These are phyloP conservation scores for Pisolithus orientalis DNA, from an alignment of 768 basidiomycete species.

Conservation along the genomic window DNA sequence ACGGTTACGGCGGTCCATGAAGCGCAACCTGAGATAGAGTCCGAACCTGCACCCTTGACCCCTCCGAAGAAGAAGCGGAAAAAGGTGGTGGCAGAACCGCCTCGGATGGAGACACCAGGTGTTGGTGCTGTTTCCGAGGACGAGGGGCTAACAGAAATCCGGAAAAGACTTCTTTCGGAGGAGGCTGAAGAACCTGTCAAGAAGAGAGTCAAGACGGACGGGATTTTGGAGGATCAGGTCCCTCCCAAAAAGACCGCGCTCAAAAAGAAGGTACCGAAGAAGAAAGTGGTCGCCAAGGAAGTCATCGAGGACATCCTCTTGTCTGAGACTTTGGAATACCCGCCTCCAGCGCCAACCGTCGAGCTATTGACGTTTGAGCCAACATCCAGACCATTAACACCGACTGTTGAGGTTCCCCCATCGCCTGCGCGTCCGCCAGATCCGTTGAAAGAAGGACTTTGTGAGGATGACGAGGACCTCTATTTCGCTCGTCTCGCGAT, in stretches of 20 bases:
- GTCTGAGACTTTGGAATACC: slow-evolving; percentile 43
- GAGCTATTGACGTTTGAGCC: slow-evolving; percentile 40
- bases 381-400: slow-evolving; percentile 45
- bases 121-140: slow-evolving; percentile 58
- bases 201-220: slow-evolving; percentile 33
- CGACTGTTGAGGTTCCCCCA: slow-evolving; percentile 35
- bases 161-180: slow-evolving; percentile 43
- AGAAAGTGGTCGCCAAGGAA: slow-evolving; percentile 26
- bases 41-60: slow-evolving; percentile 30
- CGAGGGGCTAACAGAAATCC: slow-evolving; percentile 38
- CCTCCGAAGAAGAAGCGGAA: slow-evolving; percentile 56
- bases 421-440: slow-evolving; percentile 47
- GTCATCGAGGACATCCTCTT: slow-evolving; percentile 46
- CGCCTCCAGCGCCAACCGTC: slow-evolving; percentile 47
- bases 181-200: slow-evolving; percentile 35
- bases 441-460: slow-evolving; percentile 49
- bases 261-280: slow-evolving; percentile 34
- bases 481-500: slow-evolving; percentile 56
- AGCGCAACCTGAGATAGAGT: slow-evolving; percentile 16
- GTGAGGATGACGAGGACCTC: slow-evolving; percentile 85
- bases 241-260: slow-evolving; percentile 16
- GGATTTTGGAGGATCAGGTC: slow-evolving; percentile 20
- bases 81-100: slow-evolving; percentile 32
- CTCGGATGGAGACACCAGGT: slow-evolving; percentile 29
- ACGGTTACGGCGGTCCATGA: slow-evolving; percentile 12